Conservation (phyloP, 345 rosid species). For the Eucalyptus cloeziana region DNA sequence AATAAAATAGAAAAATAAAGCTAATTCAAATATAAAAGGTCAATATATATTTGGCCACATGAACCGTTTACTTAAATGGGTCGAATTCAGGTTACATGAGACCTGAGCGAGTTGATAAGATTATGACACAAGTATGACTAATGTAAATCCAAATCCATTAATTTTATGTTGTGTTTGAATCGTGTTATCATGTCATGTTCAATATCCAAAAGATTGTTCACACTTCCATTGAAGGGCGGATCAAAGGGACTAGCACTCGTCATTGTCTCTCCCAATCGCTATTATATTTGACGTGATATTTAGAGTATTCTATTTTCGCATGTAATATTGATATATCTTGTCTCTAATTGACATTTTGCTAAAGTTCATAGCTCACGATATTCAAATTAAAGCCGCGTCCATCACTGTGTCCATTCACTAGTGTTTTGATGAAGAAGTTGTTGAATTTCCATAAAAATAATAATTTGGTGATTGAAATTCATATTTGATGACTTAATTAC, state of each 20-base stretch:
- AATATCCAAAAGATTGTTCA: not conserved
- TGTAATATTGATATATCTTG: not conserved
- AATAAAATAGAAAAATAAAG: not conserved
- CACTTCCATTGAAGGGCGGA: not conserved
- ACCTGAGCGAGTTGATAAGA: fast-evolving
- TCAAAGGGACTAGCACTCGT: not conserved
- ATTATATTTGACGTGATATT: not conserved
- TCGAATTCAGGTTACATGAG: fast-evolving
- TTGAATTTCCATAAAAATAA: not conserved
- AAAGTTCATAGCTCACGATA: not conserved
- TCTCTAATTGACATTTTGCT: not conserved
- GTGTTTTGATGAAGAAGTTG: not conserved
- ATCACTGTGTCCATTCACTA: not conserved
- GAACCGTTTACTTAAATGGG: not conserved
- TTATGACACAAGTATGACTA: not conserved
- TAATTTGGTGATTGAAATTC: not conserved
- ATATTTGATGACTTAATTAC: not conserved
- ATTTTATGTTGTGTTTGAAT: not conserved
- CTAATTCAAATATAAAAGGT: not conserved
- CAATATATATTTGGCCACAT: not conserved
- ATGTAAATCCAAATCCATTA: not conserved
- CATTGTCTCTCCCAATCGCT: not conserved
- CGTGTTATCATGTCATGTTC: not conserved
- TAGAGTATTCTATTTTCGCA: not conserved
- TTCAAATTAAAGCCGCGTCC: not conserved